Conservation (phyloP, 371 early-diverging fungal species). For the Dinochytrium kinnereticum region DNA sequence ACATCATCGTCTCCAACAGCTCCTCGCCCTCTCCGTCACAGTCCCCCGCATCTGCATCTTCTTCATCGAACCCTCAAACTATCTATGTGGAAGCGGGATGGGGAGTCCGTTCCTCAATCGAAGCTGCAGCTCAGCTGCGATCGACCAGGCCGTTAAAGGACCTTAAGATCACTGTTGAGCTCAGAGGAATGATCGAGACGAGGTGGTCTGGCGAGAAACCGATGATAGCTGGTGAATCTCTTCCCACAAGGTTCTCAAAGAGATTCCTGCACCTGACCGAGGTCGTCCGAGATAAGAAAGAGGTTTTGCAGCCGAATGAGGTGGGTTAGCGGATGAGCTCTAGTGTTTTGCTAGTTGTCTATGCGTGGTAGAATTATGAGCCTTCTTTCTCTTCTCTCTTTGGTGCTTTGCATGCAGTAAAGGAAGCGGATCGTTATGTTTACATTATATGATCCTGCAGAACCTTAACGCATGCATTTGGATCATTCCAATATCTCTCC, state of each 20-base stretch:
- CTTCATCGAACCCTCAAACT: neutral
- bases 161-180: slow-evolving; percentile 24
- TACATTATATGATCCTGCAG: too few relatives aligned
- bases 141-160: slow-evolving; percentile 20
- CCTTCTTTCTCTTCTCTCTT: too few relatives aligned
- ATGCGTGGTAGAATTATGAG: too few relatives aligned
- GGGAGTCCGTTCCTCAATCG: slow-evolving; percentile 1
- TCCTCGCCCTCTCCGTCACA: neutral
- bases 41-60: neutral
- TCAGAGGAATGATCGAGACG: slow-evolving; percentile 28
- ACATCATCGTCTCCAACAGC: too few relatives aligned
- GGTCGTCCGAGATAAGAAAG: slow-evolving; percentile 16
- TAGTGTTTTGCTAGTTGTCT: too few relatives aligned
- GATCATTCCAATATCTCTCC: neutral
- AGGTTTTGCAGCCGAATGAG: slow-evolving; percentile 13
- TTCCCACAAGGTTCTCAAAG: slow-evolving; percentile 7
- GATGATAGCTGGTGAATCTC: neutral
- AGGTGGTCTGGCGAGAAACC: slow-evolving; percentile 24
- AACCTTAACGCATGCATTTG: neutral
- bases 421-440: too few relatives aligned
- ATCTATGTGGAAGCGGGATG: slow-evolving; percentile 27
- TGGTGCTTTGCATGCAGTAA: too few relatives aligned
- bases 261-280: slow-evolving; percentile 13
- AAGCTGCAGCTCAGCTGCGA: slow-evolving; percentile 24
- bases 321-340: too few relatives aligned